Base-by-base conservation (phyloP, 2,329 filamentous ascomycete species). In the Colletotrichum sp. region DNA sequence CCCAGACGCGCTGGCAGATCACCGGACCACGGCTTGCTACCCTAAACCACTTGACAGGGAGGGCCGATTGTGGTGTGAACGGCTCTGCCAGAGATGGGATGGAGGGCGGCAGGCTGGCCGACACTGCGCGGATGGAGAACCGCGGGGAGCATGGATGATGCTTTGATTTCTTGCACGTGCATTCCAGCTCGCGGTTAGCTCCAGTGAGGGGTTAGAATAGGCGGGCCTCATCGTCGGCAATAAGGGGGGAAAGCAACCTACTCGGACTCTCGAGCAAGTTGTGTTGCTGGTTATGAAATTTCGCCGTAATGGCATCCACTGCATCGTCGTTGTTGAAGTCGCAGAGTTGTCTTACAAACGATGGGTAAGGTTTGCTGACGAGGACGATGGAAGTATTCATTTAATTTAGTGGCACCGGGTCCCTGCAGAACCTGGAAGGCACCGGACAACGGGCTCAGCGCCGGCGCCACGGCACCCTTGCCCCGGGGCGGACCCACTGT, bases 131-230 rank as follows among this genome's bases (percentile, higher is more conserved):
- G 43, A 52, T 3, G 21, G 13, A 62, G 32, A 52, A 38, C 43
- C 43, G 43, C 70, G 18, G 21, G 55, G 61, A 48, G 62, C 69
- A 74, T 72, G 69, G 69, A 74, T 74, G 69, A 70, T 65, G 62
- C 69, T 30, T 28, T 61, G 69, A 72, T 62, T n/a, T 24, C 48
- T 30, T 63, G 69, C 56, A 73, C 56, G 56, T 73, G 69, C 68
- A 28, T 56, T n/a, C 12, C n/a, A 69, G 36, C 34, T 61, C 32
- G 26, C 18, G n/a, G 56, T 48, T 43, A 43, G 26, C 21, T 21
- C 66, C 18, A n/a, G 58, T 59, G 26, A 24, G 55, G 34, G 34
- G 55, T 24, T 24, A 14, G 30, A 34, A 21, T 48, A n/a, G 43
- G 10, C 10, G 18, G 43, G 10, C 43, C 2, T 48, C 43, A 21